Conservation (phyloP, 2,329 filamentous ascomycete genomes). For the Penicillium polonicum region DNA sequence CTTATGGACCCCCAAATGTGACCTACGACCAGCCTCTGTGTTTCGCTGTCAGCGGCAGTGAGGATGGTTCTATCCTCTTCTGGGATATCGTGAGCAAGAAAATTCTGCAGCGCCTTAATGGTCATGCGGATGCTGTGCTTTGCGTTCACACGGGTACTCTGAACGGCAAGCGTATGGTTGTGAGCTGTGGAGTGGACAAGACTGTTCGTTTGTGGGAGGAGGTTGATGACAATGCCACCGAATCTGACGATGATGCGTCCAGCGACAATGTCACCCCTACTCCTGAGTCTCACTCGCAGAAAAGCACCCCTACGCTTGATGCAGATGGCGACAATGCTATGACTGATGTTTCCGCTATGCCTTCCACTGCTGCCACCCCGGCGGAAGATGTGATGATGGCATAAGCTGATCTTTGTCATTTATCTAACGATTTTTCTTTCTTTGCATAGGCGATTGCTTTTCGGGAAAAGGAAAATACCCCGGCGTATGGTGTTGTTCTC, state of each 20-base stretch:
- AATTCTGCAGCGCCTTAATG: conserved; percentile 66
- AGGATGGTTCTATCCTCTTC: conserved; percentile 78
- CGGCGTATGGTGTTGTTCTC: conserved; percentile 9
- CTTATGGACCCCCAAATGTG: conserved; percentile 53
- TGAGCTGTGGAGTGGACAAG: conserved; percentile 62
- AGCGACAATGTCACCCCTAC: not conserved
- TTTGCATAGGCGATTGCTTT: conserved; percentile 11
- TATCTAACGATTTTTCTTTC: conserved; percentile 7
- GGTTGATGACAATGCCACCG: conserved; percentile 17
- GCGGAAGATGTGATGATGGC: conserved; percentile 17
- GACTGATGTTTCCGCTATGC: conserved; percentile 16
- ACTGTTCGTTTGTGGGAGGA: conserved; percentile 63
- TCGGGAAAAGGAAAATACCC: conserved; percentile 12
- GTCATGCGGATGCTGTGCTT: conserved; percentile 59
- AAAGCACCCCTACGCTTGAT: conserved; percentile 6
- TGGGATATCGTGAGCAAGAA: conserved; percentile 91
- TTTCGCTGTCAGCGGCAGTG: conserved; percentile 80
- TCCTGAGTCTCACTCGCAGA: not conserved
- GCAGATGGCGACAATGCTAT: conserved; percentile 20
- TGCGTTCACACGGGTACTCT: conserved; percentile 59
- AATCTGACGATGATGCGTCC: not conserved
- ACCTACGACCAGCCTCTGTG: conserved; percentile 17
- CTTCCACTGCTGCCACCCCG: conserved; percentile 15
- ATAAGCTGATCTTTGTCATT: conserved; percentile 4
- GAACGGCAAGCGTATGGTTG: conserved; percentile 51